Evolutionary conservation across 2,329 filamentous ascomycete genomes (phyloP), one percentile per base, ranked within the genome.

Genomic region (Phyllosticta paracitricarpa): DNA sequence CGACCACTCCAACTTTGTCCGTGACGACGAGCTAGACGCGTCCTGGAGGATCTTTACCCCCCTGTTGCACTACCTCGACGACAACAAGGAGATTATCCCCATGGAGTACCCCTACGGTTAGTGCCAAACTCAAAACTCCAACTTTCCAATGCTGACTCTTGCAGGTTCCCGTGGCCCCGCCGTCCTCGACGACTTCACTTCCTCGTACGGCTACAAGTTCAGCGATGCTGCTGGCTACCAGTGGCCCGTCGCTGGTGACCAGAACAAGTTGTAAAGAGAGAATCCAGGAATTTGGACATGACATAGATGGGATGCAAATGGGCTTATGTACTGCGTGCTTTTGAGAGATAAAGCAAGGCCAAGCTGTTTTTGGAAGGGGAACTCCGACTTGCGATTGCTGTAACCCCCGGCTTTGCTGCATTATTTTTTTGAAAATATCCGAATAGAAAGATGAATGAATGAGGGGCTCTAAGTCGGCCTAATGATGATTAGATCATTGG

Each of bases 101-200:
- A 99, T 99, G 94, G 93, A 97, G 73, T 99, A 99, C 79, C 93
- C 95, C 67, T 99, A 99, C 74, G 94, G 94, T 97, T 79, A 79
- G 89, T 76, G 3, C 24, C 9, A 12, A 25, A 2, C n/a, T 3
- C 51, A 17, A 6, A 9, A 24, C 35, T 51, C 56, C 5, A 25
- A 25, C 22, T 28, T 63, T 63, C 54, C 54, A 57, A 26, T 26
- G 35, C 54, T 22, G 12, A 68, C 69, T 71, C 59, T n/a, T 19
- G 7, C 68, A 99, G 94, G 94, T 68, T 99, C 94, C 63, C 93
- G 95, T 70, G 94, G 95, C 64, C 95, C 95, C 28, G 89, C 92
- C 61, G 93, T 99, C 48, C 84, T 99, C 61, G 94, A 99, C 69
- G 94, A 99, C 79, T 99, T 99, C 79, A 97, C 93, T 33, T 89